Conservation (phyloP, 2,329 filamentous ascomycete species). For the Stemphylium lycopersici region DNA sequence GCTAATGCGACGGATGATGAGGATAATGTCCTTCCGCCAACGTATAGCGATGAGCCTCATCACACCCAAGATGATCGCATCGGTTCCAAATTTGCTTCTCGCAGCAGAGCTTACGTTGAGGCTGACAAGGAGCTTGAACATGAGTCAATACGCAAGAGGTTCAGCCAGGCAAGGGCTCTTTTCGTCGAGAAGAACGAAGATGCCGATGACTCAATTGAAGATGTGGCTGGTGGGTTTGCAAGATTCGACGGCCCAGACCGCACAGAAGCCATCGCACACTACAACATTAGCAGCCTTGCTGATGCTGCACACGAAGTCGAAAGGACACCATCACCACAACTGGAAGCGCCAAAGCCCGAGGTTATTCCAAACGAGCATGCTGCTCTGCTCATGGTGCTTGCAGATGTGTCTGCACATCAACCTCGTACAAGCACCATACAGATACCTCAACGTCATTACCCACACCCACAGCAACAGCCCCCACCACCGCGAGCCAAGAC, state of each 20-base stretch:
- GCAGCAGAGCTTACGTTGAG: slow-evolving; percentile 50
- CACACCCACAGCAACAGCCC: slow-evolving; percentile 12
- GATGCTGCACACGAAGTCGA: slow-evolving; percentile 46
- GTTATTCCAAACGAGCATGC: slow-evolving; percentile 52
- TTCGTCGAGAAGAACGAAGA: slow-evolving; percentile 42
- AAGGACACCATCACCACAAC: slow-evolving; percentile 31
- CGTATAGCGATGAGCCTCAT: slow-evolving; percentile 37
- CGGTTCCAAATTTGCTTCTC: slow-evolving; percentile 47
- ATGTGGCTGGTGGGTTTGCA: slow-evolving; percentile 46
- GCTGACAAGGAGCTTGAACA: slow-evolving; percentile 46
- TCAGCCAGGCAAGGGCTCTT: slow-evolving; percentile 27
- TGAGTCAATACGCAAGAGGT: slow-evolving; percentile 31
- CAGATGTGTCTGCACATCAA: slow-evolving; percentile 40
- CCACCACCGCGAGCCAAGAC: slow-evolving; percentile 15
- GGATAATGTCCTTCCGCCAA: slow-evolving; percentile 44
- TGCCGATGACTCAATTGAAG: slow-evolving; percentile 39
- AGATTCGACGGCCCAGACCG: slow-evolving; percentile 50
- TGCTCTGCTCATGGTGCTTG: slow-evolving; percentile 48
- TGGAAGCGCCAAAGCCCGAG: slow-evolving; percentile 17
- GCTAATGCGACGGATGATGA: slow-evolving; percentile 52
- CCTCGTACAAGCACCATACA: slow-evolving; percentile 13
- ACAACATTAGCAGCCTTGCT: slow-evolving; percentile 44
- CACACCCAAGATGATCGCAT: slow-evolving; percentile 35
- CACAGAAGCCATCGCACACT: slow-evolving; percentile 48
- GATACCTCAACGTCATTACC: slow-evolving; percentile 3